Percentiles rank a stretch among this genome's conserved stretches.
phyloP scores from a whole-genome alignment of 1,284 basidiomycete genomes.

The Papiliotrema laurentii region DNA sequence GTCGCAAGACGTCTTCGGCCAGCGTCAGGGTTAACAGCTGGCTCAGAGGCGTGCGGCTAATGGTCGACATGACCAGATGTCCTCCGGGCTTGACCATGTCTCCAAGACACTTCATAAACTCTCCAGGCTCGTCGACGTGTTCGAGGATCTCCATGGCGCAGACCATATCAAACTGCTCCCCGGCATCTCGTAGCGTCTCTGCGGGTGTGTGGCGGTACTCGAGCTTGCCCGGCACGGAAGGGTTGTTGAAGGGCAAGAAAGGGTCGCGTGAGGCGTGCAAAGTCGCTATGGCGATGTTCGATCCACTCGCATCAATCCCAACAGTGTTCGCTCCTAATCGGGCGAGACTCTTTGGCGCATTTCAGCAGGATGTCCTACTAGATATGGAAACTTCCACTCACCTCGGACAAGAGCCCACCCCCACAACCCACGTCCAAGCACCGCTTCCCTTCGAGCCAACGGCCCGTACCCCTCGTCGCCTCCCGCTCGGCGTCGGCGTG shows the following conservation, averaged over 20 bases:
- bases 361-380: not conserved
- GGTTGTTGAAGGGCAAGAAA: conserved; percentile 42
- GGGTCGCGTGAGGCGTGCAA: conserved; percentile 80
- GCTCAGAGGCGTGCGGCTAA: conserved; percentile 85
- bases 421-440: conserved; percentile 89
- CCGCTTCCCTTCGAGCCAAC: conserved; percentile 60
- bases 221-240: conserved; percentile 35
- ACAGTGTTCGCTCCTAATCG: conserved; percentile 79
- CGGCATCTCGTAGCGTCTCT: conserved; percentile 60
- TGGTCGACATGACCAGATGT: conserved; percentile 93
- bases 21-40: conserved; percentile 86
- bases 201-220: conserved; percentile 74
- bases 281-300: conserved; percentile 81
- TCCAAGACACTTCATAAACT: conserved; percentile 76
- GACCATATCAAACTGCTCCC: conserved; percentile 76
- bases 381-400: conserved; percentile 38
- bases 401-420: conserved; percentile 90
- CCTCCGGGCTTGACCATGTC: conserved; percentile 92
- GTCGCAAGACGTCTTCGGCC: conserved; percentile 76
- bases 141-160: conserved; percentile 98
- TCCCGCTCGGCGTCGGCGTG: conserved; percentile 45
- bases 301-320: conserved; percentile 83
- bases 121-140: conserved; percentile 87
- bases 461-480: conserved; percentile 22
- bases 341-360: conserved; percentile 63